phyloP scores from a whole-genome alignment of 208 protist genomes.

The Trypanosoma platydactyli region DNA sequence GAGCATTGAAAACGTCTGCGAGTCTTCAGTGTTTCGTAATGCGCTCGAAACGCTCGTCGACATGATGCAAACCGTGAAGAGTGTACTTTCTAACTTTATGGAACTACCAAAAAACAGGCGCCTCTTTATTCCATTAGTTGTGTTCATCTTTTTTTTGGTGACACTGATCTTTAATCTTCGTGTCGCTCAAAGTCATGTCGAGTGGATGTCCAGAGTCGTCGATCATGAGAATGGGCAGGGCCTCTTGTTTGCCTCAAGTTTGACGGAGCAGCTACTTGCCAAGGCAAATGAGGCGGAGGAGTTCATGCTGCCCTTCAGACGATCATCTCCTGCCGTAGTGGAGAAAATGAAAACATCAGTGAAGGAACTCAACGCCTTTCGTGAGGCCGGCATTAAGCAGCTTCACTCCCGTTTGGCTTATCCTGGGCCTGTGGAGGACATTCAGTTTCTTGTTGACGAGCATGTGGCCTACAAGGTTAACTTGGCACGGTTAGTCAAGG shows the following conservation, averaged over 20 bases:
- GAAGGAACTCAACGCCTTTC: slow-evolving; percentile 32
- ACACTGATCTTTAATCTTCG: slow-evolving; percentile 52
- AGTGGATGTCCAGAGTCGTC: slow-evolving; percentile 32
- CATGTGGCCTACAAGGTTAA: slow-evolving; percentile 61
- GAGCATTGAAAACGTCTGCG: not conserved
- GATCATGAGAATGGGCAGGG: slow-evolving; percentile 47
- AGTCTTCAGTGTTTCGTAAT: not conserved
- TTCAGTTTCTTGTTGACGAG: slow-evolving; percentile 76
- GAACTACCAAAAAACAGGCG: not conserved
- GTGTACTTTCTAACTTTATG: not conserved
- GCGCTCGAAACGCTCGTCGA: not conserved
- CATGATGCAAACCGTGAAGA: not conserved
- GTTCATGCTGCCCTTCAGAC: slow-evolving; percentile 16
- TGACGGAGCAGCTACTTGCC: slow-evolving; percentile 35
- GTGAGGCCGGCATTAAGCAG: slow-evolving; percentile 36
- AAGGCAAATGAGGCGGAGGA: slow-evolving; percentile 24
- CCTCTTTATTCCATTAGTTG: slow-evolving; percentile 20
- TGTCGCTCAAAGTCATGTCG: slow-evolving; percentile 30
- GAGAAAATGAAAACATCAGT: slow-evolving; percentile 28
- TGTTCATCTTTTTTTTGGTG: slow-evolving; percentile 68
- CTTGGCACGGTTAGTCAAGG: slow-evolving; percentile 40
- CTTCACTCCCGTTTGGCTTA: slow-evolving; percentile 50
- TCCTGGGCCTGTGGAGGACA: slow-evolving; percentile 50
- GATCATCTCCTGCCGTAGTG: slow-evolving; percentile 16
- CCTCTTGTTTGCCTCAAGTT: slow-evolving; percentile 42